Evolutionary conservation across 2,329 filamentous ascomycete species (phyloP).

Genomic region (Colletotrichum tamarilloi): DNA sequence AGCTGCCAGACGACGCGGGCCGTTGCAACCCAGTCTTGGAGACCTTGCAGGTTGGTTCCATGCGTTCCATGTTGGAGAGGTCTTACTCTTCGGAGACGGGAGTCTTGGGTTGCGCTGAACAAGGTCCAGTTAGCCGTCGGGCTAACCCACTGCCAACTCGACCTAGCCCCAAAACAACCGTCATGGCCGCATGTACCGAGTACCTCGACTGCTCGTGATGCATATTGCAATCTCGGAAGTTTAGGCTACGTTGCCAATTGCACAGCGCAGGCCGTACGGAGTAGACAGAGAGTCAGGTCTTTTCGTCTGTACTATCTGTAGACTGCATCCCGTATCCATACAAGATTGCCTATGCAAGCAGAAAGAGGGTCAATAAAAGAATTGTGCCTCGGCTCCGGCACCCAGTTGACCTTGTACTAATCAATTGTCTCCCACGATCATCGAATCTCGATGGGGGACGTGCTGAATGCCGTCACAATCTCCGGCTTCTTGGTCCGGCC

Average conservation of each 20-base stretch:
- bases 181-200: conserved; percentile 26
- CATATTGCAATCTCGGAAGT: conserved; percentile 33
- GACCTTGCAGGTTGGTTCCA: neutral
- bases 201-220: conserved; percentile 26
- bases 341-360: neutral
- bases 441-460: neutral
- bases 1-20: conserved; percentile 3
- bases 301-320: neutral
- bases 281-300: conserved; percentile 8
- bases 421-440: neutral
- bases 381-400: conserved; percentile 29
- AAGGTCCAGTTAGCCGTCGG: conserved; percentile 22
- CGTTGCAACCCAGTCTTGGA: neutral
- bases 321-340: no score
- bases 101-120: conserved; percentile 16
- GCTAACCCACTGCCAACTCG: conserved; percentile 31
- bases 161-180: conserved; percentile 33
- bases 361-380: conserved; percentile 20
- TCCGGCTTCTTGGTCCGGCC: conserved; percentile 25
- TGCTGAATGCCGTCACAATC: conserved; percentile 26
- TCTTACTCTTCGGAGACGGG: no score
- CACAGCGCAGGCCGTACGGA: neutral
- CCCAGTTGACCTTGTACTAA: conserved; percentile 23
- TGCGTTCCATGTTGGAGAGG: neutral
- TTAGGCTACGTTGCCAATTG: conserved; percentile 34